phyloP scores from a whole-genome alignment of 1,284 basidiomycete genomes.

The Tilletia caries region DNA sequence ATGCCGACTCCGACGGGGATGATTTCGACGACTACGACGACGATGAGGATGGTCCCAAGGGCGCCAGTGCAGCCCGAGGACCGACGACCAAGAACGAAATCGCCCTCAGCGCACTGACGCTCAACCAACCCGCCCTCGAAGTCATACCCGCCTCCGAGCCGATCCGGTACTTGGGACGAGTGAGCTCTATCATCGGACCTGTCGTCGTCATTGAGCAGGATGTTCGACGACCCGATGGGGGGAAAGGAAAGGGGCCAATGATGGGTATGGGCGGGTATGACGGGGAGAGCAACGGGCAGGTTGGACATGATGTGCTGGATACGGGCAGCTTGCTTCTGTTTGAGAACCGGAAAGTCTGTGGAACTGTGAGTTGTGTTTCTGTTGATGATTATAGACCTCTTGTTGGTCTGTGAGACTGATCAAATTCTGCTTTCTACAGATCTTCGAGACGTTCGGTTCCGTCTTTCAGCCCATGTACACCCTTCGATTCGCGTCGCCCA shows the following conservation, averaged over 20 bases:
- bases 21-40: constrained; percentile 36
- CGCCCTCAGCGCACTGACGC: constrained; percentile 14
- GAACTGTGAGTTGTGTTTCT: constrained; percentile 65
- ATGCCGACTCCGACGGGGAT: constrained; percentile 3
- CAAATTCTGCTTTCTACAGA: too few relatives aligned
- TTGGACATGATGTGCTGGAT: constrained; percentile 69
- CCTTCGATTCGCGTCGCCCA: constrained; percentile 58
- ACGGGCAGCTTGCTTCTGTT: constrained; percentile 81
- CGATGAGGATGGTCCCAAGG: constrained; percentile 12
- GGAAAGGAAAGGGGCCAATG: not conserved
- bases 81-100: constrained; percentile 47
- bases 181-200: constrained; percentile 48
- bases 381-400: too few relatives aligned
- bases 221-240: constrained; percentile 11
- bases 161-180: constrained; percentile 32
- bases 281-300: constrained; percentile 20
- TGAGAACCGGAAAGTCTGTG: constrained; percentile 74
- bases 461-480: constrained; percentile 79
- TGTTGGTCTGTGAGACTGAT: too few relatives aligned
- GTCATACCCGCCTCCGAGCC: constrained; percentile 17
- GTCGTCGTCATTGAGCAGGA: constrained; percentile 49
- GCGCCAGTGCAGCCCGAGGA: constrained; percentile 10
- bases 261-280: not conserved
- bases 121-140: constrained; percentile 27
- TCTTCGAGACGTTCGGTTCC: constrained; percentile 86